A percentile compares a stretch with the other conserved stretches of the same genome.
Conservation (phyloP, 2,329 filamentous ascomycete species). For the Monosporascus ibericus region DNA sequence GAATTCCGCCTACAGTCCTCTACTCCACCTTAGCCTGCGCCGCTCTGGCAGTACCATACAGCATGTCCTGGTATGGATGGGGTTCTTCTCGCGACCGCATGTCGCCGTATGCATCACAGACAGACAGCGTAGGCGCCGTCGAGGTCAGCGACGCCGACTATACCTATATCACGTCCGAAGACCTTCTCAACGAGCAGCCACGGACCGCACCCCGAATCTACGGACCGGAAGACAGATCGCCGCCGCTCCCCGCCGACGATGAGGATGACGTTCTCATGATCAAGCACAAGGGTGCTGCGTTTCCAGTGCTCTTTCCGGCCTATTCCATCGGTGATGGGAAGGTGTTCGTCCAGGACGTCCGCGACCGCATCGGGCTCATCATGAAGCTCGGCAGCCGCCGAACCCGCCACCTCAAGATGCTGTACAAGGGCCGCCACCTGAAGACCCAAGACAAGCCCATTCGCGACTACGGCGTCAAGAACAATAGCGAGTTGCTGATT, state of each 20-base stretch:
- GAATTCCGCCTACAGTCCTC: slow-evolving; percentile 41
- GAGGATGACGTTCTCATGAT: slow-evolving; percentile 68
- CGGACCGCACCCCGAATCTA: slow-evolving; percentile 32
- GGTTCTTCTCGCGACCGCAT: slow-evolving; percentile 36
- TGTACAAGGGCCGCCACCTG: slow-evolving; percentile 67
- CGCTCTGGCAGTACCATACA: slow-evolving; percentile 42
- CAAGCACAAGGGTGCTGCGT: slow-evolving; percentile 60
- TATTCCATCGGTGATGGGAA: slow-evolving; percentile 71
- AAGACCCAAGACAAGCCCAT: slow-evolving; percentile 56
- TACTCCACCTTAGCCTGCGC: slow-evolving; percentile 46
- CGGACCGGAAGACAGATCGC: slow-evolving; percentile 29
- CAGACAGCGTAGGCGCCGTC: slow-evolving; percentile 41
- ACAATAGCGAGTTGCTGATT: slow-evolving; percentile 55
- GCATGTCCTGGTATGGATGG: slow-evolving; percentile 52
- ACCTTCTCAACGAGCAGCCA: slow-evolving; percentile 44
- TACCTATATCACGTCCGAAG: slow-evolving; percentile 76
- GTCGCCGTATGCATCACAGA: slow-evolving; percentile 45
- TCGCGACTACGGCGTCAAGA: slow-evolving; percentile 55
- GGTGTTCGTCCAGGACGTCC: slow-evolving; percentile 59
- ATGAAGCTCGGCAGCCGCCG: slow-evolving; percentile 54
- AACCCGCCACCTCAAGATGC: slow-evolving; percentile 53
- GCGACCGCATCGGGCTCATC: slow-evolving; percentile 60
- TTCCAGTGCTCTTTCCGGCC: slow-evolving; percentile 66
- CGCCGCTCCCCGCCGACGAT: slow-evolving; percentile 26
- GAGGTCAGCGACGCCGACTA: slow-evolving; percentile 71